phyloP scores from a whole-genome alignment of 768 basidiomycete genomes.

The Infundibulicybe gibba region DNA sequence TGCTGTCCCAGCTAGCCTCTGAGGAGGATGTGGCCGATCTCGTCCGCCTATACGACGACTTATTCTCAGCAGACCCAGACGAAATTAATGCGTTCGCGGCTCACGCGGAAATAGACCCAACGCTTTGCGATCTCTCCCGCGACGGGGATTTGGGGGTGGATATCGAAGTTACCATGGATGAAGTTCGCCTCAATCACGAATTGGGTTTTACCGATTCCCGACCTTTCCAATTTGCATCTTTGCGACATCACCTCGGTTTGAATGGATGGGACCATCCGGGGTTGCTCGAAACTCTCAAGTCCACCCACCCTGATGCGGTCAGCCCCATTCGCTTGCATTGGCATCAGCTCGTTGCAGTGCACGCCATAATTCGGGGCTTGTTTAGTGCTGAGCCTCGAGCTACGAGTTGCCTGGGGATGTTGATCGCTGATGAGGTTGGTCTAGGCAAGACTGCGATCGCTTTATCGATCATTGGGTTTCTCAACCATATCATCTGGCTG shows the following conservation, averaged over 20 bases:
- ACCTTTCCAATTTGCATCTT: slow-evolving; percentile 16
- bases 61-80: background rate
- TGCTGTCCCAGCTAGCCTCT: slow-evolving; percentile 1
- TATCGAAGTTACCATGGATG: slow-evolving; percentile 2
- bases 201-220: slow-evolving; percentile 14
- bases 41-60: background rate
- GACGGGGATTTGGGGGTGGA: slow-evolving; percentile 6
- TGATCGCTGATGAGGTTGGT: slow-evolving; percentile 25
- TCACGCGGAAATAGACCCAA: slow-evolving; percentile 13
- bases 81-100: background rate
- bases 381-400: slow-evolving; percentile 2
- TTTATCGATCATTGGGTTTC: slow-evolving; percentile 12
- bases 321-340: slow-evolving; percentile 11
- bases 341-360: slow-evolving; percentile 22
- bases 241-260: slow-evolving; percentile 11
- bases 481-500: slow-evolving; percentile 7
- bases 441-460: slow-evolving; percentile 26
- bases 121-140: background rate
- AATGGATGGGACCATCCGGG: slow-evolving; percentile 13
- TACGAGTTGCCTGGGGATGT: slow-evolving; percentile 6
- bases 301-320: background rate
- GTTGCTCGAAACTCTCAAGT: background rate
- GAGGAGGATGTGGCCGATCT: slow-evolving; percentile 2
- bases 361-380: slow-evolving; percentile 11
- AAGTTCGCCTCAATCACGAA: slow-evolving; percentile 5